Conservation (phyloP, 495 filamentous ascomycete species). For the Neurospora sp. region DNA sequence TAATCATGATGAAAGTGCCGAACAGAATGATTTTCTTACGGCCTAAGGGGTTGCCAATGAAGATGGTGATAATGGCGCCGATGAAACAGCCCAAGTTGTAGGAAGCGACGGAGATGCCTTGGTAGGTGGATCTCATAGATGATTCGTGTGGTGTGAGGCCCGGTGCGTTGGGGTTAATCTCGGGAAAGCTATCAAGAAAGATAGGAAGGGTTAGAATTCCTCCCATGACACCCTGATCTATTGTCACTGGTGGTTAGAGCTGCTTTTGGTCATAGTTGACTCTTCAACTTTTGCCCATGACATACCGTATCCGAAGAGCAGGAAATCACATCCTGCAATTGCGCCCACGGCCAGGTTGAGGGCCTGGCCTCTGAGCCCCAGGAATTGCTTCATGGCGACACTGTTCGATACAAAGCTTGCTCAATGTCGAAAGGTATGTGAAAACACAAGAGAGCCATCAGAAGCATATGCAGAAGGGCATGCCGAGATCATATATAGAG, state of each 20-base stretch:
- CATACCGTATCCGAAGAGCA: conserved; percentile 39
- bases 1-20: conserved; percentile 58
- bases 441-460: neutral
- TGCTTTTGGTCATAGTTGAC: neutral
- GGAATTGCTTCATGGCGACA: conserved; percentile 36
- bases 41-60: conserved; percentile 61
- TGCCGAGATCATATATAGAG: neutral
- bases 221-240: conserved; percentile 47
- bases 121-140: conserved; percentile 41
- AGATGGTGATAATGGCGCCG: conserved; percentile 58
- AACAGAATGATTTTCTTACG: conserved; percentile 60
- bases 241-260: neutral
- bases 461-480: neutral
- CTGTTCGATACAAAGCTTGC: neutral
- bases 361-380: conserved; percentile 55
- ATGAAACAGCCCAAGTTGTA: conserved; percentile 74
- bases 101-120: conserved; percentile 33
- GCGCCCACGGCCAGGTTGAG: conserved; percentile 59
- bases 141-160: conserved; percentile 19
- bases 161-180: conserved; percentile 37
- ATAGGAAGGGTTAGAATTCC: conserved; percentile 46
- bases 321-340: conserved; percentile 62
- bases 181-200: conserved; percentile 46
- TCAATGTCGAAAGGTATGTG: neutral
- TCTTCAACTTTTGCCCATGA: neutral